These are phyloP conservation scores for Blastobotrys buckinghamii DNA, from an alignment of 1,139 yeast species.

Conservation along the genomic window DNA sequence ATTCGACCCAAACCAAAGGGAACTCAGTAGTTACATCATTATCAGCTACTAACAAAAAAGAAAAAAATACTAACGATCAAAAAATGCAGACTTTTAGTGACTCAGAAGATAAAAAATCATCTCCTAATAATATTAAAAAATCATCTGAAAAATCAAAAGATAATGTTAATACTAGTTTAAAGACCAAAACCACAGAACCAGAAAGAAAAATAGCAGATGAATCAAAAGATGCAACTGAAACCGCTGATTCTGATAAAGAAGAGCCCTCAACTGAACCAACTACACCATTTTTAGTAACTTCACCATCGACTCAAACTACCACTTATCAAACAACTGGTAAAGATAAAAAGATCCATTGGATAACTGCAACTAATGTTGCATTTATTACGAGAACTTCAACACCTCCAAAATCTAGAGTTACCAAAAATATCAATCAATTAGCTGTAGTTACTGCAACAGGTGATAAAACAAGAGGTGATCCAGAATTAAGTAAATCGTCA, in stretches of 20 bases:
- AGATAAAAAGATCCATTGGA: conserved; percentile 1
- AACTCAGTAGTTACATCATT: too few species aligned
- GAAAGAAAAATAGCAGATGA: too few species aligned
- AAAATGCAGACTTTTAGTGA: too few species aligned
- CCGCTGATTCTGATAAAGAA: not conserved
- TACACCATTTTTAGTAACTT: conserved; percentile 6
- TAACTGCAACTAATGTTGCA: conserved; percentile 8
- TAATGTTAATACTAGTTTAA: too few species aligned
- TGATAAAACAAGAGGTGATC: not conserved
- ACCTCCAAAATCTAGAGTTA: conserved; percentile 1
- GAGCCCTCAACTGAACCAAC: conserved; percentile 3
- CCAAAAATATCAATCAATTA: not conserved
- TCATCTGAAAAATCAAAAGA: too few species aligned
- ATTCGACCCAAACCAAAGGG: too few species aligned
- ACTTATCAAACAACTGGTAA: conserved; percentile 1
- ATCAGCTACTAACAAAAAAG: too few species aligned
- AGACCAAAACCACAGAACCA: too few species aligned
- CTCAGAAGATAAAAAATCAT: too few species aligned
- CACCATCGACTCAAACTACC: conserved; percentile 4
- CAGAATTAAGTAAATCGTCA: not conserved
- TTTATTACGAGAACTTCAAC: conserved; percentile 12
- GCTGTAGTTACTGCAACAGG: not conserved
- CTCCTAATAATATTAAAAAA: too few species aligned
- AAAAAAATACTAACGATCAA: too few species aligned
- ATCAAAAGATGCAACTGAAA: not conserved